Conservation (phyloP, 768 basidiomycete species). For the Coprinellus micaceus region DNA sequence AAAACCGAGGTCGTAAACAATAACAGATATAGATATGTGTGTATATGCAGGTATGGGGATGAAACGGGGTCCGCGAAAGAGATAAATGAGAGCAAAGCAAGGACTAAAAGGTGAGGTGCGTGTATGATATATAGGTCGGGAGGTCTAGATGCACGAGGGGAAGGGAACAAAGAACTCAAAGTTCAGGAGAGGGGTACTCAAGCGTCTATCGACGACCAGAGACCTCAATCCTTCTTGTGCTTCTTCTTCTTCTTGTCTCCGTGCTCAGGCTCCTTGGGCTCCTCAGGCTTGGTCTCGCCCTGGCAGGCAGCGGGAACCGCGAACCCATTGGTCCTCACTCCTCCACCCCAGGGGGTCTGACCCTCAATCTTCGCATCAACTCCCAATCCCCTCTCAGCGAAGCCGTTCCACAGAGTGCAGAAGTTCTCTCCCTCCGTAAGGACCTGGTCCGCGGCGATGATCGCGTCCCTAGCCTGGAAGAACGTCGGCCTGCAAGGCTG, state of each 20-base stretch:
- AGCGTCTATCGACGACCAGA: background rate
- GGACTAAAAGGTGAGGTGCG: too few species aligned
- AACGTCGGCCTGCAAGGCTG: conserved; percentile 89
- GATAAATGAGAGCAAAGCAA: too few species aligned
- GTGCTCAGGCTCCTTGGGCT: background rate
- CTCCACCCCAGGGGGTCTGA: conserved; percentile 91
- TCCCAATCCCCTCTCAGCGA: conserved; percentile 80
- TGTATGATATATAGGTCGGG: too few species aligned
- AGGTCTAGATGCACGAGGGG: background rate
- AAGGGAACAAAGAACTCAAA: background rate
- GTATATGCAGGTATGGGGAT: too few species aligned
- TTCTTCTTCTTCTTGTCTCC: too few species aligned
- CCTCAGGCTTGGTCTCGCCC: conserved; percentile 8
- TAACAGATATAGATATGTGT: too few species aligned
- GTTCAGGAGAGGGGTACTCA: background rate
- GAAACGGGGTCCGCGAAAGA: too few species aligned
- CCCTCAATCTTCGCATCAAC: conserved; percentile 69
- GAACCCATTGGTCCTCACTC: conserved; percentile 63
- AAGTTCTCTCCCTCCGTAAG: conserved; percentile 92
- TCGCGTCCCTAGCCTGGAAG: conserved; percentile 87
- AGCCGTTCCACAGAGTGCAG: conserved; percentile 84
- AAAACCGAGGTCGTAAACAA: too few species aligned
- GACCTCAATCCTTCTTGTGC: background rate
- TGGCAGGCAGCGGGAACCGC: conserved; percentile 26
- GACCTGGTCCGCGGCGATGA: conserved; percentile 85